Conservation (phyloP, 139 green algal species). For the Closterium sp. region DNA sequence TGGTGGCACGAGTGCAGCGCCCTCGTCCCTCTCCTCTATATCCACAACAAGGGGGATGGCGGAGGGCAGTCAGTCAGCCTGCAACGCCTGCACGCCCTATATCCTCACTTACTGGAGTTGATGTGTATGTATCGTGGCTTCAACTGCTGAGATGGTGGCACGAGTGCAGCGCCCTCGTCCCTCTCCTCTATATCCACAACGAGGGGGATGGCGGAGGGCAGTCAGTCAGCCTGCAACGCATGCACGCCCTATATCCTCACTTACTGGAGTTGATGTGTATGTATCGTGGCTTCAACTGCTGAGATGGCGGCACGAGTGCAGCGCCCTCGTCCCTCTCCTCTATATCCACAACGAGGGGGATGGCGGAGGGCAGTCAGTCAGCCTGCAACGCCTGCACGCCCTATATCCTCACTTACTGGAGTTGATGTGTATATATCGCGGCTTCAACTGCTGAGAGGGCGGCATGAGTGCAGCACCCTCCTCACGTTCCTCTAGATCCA, state of each 20-base stretch:
- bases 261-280: neutral
- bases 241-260: no score
- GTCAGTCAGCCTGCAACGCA: no score
- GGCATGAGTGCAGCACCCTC: neutral
- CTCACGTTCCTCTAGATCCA: neutral
- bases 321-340: neutral
- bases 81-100: no score
- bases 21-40: no score
- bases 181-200: neutral
- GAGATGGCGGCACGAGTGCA: neutral
- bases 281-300: neutral
- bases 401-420: neutral
- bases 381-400: no score
- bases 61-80: no score
- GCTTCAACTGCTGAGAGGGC: neutral
- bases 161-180: neutral
- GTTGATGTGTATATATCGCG: neutral
- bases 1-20: no score
- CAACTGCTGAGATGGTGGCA: neutral
- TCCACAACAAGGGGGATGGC: no score
- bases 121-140: neutral
- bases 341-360: neutral
- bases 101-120: no score
- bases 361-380: neutral
- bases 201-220: neutral